A percentile compares a stretch with the other conserved stretches of the same genome.
phyloP scores from a whole-genome alignment of 768 basidiomycete genomes.

The Zangia roseola region DNA sequence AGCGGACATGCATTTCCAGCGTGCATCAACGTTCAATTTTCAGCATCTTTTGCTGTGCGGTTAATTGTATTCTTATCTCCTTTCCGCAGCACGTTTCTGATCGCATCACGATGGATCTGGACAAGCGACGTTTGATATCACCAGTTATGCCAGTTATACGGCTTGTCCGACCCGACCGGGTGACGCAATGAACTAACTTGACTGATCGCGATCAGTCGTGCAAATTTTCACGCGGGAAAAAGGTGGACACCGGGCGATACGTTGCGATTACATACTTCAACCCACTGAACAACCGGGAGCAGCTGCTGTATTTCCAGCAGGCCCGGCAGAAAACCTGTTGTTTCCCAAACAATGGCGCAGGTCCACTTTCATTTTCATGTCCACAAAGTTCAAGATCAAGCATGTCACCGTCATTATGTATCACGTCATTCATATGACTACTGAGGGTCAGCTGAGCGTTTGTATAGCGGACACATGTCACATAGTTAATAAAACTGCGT shows the following conservation, averaged over 20 bases:
- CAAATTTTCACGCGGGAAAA: neutral
- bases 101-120: slow-evolving; percentile 12
- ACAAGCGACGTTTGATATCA: slow-evolving; percentile 16
- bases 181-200: slow-evolving; percentile 4
- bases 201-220: slow-evolving; percentile 16
- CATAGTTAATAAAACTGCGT: slow-evolving; percentile 19
- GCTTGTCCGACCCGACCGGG: slow-evolving; percentile 12
- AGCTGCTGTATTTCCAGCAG: slow-evolving; percentile 2
- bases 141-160: neutral
- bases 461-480: slow-evolving; percentile 17
- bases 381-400: slow-evolving; percentile 27
- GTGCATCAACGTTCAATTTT: slow-evolving; percentile 26
- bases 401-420: slow-evolving; percentile 12
- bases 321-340: slow-evolving; percentile 4
- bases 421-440: slow-evolving; percentile 30
- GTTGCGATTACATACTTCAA: slow-evolving; percentile 12
- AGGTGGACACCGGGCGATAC: slow-evolving; percentile 10
- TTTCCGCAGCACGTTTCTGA: slow-evolving; percentile 17
- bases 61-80: slow-evolving; percentile 26
- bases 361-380: neutral
- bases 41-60: slow-evolving; percentile 15
- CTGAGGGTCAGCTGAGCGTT: slow-evolving; percentile 18
- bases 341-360: too few species aligned
- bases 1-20: slow-evolving; percentile 25
- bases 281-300: slow-evolving; percentile 12